Percentiles rank a stretch among this genome's conserved stretches.
phyloP scores from a whole-genome alignment of 169 alveolate genomes.

The Perkinsus chesapeaki region DNA sequence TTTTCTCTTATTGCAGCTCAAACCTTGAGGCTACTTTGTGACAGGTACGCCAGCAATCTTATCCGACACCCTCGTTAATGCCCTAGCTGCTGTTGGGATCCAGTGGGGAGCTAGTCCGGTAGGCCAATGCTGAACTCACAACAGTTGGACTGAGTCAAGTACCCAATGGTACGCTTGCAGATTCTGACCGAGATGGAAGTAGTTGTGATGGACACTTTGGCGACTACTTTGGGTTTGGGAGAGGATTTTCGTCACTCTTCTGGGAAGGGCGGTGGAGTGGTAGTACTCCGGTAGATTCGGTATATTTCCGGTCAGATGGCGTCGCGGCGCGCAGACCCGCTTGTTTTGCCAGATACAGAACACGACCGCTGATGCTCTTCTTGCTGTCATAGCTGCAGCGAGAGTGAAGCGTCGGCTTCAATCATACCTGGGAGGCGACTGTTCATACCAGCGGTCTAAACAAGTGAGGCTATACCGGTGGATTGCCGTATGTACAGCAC shows the following conservation, averaged over 20 bases:
- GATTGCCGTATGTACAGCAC: no score
- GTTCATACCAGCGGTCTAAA: no score
- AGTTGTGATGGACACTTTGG: background rate
- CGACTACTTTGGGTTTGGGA: background rate
- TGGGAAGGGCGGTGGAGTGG: background rate
- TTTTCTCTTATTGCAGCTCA: background rate
- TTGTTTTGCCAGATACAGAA: background rate
- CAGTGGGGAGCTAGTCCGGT: background rate
- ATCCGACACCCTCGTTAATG: background rate
- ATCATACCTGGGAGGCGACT: no score
- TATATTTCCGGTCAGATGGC: no score
- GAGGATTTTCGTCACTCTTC: background rate
- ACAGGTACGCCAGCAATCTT: background rate
- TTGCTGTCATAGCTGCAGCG: background rate
- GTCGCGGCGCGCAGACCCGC: no score
- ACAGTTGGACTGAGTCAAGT: no score
- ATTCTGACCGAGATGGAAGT: background rate
- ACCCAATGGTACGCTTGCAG: background rate
- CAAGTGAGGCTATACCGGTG: background rate
- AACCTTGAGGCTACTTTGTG: background rate
- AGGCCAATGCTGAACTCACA: background rate
- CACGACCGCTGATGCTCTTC: background rate
- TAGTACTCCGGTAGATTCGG: background rate
- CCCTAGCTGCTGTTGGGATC: background rate
- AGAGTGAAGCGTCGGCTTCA: no score